These are phyloP conservation scores for Plantago rigida DNA, from an alignment of 305 asterid genomes.

Conservation along the genomic window DNA sequence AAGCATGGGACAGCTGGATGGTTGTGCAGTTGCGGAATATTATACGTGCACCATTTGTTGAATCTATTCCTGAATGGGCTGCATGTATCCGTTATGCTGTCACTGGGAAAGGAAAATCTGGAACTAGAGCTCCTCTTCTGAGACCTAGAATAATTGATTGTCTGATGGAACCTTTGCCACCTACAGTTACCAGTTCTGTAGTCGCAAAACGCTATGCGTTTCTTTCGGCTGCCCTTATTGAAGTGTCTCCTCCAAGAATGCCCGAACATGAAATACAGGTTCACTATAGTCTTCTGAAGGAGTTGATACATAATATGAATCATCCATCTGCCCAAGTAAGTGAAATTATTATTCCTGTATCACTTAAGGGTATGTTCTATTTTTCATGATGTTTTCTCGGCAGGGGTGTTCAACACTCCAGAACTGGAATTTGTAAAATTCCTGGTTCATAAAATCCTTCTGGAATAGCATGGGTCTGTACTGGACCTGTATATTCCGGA, in stretches of 20 bases:
- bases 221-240: constrained; percentile 85
- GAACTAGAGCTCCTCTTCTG: constrained; percentile 68
- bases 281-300: constrained; percentile 76
- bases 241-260: constrained; percentile 81
- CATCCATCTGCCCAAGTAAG: constrained; percentile 97
- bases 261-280: constrained; percentile 49
- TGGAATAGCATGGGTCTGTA: too few species aligned
- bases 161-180: constrained; percentile 75
- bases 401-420: too few species aligned
- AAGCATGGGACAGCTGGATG: constrained; percentile 96
- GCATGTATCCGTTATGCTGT: constrained; percentile 93
- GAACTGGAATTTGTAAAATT: too few species aligned
- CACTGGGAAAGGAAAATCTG: constrained; percentile 88
- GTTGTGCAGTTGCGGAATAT: constrained; percentile 59
- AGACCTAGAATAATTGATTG: constrained; percentile 78
- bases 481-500: too few species aligned
- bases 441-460: too few species aligned
- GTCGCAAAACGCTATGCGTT: constrained; percentile 86
- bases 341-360: constrained; percentile 16
- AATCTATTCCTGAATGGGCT: constrained; percentile 94
- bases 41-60: constrained; percentile 75
- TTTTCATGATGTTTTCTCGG: constrained; percentile 2
- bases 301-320: constrained; percentile 76
- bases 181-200: constrained; percentile 64
- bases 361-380: too few species aligned